Evolutionary conservation across 257 asterid species (phyloP), one percentile per base, ranked within the genome.

Genomic region (Coffea canephora): DNA sequence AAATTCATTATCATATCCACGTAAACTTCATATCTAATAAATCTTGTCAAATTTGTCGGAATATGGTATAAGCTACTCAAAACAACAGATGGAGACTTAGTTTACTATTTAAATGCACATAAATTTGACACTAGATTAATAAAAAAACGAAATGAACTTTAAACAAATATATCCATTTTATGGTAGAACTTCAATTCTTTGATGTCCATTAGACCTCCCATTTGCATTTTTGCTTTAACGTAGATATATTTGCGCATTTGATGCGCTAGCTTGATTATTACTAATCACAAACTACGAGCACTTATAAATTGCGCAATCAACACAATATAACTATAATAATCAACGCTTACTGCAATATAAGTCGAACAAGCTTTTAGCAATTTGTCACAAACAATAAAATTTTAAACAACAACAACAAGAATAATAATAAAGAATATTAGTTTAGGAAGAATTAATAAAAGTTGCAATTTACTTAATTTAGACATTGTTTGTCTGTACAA

Each of bases 401-500:
- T n/a, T n/a, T 13, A 14, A 46, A 41, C 41, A n/a, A 46, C 13
- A 15, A 46, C 4, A 41, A 19, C 8, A 3, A 18, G 36, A 70
- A 3, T 3, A 45, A 23, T 11, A 49, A 27, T 55, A 14, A 13
- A 43, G 4, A 16, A 15, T 16, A 15, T 1, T 49, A 0, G 27
- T 1, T 2, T 27, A 67, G 18, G 25, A 2, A 8, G 31, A 36
- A 39, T 39, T 25, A 48, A 50, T 50, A 3, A 45, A 61, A 57
- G 67, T 34, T 52, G 34, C 6, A 69, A 68, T 69, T 41, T 23
- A 43, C 69, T 54, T 54, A 52, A 69, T 39, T 15, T 13, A 39
- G 57, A 15, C 70, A 55, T n/a, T 78, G 69, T 54, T 78, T 49
- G 45, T 41, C 81, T 78, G 69, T 78, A 69, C 81, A 78, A 78